Conservation (phyloP, 495 filamentous ascomycete species). For the Neurospora hispaniola region DNA sequence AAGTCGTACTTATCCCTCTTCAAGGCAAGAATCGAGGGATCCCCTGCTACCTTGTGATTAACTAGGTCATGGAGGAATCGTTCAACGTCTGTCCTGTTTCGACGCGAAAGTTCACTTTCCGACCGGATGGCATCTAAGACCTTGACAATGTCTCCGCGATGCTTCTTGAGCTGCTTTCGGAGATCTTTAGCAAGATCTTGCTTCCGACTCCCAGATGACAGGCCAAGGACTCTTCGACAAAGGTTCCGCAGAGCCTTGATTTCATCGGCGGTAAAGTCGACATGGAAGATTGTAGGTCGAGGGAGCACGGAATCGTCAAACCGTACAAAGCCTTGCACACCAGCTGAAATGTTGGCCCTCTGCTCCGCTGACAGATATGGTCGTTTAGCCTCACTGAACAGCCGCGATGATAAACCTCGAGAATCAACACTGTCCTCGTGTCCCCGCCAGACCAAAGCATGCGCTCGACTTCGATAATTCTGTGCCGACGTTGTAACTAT, state of each 20-base stretch:
- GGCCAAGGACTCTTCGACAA: neutral
- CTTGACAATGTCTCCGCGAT: neutral
- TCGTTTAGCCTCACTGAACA: conserved; percentile 5
- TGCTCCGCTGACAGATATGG: conserved; percentile 24
- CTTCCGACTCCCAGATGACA: neutral
- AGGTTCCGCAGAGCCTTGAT: conserved; percentile 20
- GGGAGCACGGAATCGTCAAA: neutral
- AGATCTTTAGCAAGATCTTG: conserved; percentile 18
- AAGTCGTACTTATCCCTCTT: conserved; percentile 16
- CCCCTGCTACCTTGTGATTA: conserved; percentile 3
- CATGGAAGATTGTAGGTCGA: conserved; percentile 17
- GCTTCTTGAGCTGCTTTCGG: conserved; percentile 4
- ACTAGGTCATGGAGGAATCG: conserved; percentile 27
- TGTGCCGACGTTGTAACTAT: conserved; percentile 9
- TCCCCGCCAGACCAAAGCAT: conserved; percentile 4
- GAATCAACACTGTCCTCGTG: neutral
- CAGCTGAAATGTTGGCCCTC: conserved; percentile 14
- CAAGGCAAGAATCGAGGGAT: conserved; percentile 16
- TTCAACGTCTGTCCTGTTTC: conserved; percentile 17
- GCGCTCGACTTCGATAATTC: conserved; percentile 11
- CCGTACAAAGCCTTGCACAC: conserved; percentile 6
- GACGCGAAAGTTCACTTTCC: conserved; percentile 1
- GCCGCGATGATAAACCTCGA: neutral
- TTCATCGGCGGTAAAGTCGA: conserved; percentile 43
- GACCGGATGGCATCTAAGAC: conserved; percentile 1